Evolutionary conservation across 305 asterid genomes (phyloP).

Genomic region (Fraxinus angustifolia): DNA sequence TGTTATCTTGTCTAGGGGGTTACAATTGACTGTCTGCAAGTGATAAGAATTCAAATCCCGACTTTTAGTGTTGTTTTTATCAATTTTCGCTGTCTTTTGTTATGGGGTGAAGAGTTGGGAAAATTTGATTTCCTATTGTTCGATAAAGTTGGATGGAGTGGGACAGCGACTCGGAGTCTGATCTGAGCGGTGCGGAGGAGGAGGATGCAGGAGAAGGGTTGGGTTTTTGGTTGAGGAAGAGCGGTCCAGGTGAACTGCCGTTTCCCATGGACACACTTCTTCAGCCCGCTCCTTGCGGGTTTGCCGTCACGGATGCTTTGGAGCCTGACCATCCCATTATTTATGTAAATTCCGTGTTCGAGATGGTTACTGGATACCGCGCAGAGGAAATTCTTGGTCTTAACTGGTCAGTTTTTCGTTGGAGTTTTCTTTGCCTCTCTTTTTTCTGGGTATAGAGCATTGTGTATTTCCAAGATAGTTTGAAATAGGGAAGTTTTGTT

Average conservation of each 20-base stretch:
- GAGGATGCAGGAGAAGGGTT: too few relatives aligned
- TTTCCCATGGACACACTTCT: too few relatives aligned
- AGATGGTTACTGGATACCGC: too few relatives aligned
- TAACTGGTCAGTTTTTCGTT: too few relatives aligned
- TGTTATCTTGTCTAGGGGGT: neutral
- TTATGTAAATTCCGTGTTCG: too few relatives aligned
- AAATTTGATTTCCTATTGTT: neutral
- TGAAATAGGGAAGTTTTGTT: neutral
- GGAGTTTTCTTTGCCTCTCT: neutral
- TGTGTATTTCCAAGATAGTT: neutral
- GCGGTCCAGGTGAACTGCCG: too few relatives aligned
- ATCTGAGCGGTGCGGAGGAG: slow-evolving; percentile 28
- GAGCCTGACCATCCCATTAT: too few relatives aligned
- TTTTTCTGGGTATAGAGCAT: neutral
- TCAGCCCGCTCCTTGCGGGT: too few relatives aligned
- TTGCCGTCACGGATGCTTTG: too few relatives aligned
- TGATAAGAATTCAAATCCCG: neutral
- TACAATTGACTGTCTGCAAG: neutral
- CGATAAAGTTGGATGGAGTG: slow-evolving; percentile 31
- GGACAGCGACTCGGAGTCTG: slow-evolving; percentile 36
- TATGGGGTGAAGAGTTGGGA: neutral
- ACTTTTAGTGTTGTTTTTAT: neutral
- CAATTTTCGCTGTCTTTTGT: neutral
- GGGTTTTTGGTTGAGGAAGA: too few relatives aligned
- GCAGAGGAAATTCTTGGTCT: too few relatives aligned